These are phyloP conservation scores for Austroboletus sp. DNA, from an alignment of 1,284 basidiomycete species.

Conservation along the genomic window DNA sequence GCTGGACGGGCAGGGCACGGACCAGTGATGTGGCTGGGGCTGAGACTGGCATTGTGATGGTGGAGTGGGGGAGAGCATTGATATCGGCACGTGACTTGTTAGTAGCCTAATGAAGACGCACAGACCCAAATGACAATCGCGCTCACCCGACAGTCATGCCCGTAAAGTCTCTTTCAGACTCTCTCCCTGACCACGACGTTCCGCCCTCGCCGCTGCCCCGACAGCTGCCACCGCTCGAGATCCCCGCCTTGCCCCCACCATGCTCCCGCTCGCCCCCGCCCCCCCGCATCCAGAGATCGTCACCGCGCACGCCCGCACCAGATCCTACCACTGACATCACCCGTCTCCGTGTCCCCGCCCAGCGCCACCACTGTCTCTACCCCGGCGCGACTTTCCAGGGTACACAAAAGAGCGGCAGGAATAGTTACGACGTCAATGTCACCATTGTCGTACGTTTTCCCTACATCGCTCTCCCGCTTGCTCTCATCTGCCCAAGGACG, in stretches of 20 bases:
- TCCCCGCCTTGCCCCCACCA: slow-evolving; percentile 2
- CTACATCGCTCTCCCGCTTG: background rate
- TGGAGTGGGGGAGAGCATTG: background rate
- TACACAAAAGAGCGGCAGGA: slow-evolving; percentile 77
- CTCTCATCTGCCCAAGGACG: slow-evolving; percentile 48
- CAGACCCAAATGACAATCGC: background rate
- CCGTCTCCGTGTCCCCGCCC: slow-evolving; percentile 63
- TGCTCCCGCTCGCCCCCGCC: slow-evolving; percentile 5
- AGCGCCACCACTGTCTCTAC: slow-evolving; percentile 73
- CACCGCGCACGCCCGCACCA: slow-evolving; percentile 22
- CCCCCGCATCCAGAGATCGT: slow-evolving; percentile 5
- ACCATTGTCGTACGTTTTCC: slow-evolving; percentile 62
- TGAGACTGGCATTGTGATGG: background rate
- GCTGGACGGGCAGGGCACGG: slow-evolving; percentile 10
- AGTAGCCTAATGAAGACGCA: background rate
- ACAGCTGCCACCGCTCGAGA: background rate
- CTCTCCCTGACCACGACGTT: background rate
- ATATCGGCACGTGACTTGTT: background rate
- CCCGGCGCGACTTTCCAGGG: slow-evolving; percentile 73
- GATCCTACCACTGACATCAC: slow-evolving; percentile 70
- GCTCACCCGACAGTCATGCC: background rate
- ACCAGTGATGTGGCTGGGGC: background rate
- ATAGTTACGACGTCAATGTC: slow-evolving; percentile 79
- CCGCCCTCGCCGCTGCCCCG: background rate
- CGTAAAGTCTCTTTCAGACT: background rate